Percentiles rank a stretch among this genome's conserved stretches.
These are phyloP conservation scores for Tribonema minus DNA, from an alignment of 108 stramenopile species.

Conservation along the genomic window DNA sequence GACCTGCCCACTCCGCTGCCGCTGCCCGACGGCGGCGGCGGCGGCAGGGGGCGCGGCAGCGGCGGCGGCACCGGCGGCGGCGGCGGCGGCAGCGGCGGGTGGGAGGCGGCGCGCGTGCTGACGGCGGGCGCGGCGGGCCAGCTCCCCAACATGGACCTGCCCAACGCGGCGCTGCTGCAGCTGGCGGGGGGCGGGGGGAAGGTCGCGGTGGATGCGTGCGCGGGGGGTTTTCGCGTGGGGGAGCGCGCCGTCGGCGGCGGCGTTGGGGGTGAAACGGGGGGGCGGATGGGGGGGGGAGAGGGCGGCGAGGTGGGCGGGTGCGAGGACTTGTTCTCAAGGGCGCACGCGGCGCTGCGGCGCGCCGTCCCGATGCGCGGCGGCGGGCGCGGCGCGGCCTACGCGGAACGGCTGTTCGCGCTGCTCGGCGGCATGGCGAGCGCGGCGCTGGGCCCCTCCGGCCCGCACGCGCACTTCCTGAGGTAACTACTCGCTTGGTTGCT, in stretches of 20 bases:
- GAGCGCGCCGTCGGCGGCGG: slow-evolving; percentile 2
- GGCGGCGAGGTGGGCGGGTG: not conserved
- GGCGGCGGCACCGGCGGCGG: no score
- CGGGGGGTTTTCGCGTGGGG: no score
- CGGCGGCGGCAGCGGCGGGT: slow-evolving; percentile 1
- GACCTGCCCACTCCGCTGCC: not conserved
- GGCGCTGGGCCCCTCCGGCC: slow-evolving; percentile 20
- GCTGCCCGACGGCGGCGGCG: no score
- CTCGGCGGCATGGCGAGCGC: slow-evolving; percentile 19
- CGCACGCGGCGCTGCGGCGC: not conserved
- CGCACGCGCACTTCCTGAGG: slow-evolving; percentile 41
- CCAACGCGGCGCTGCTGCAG: slow-evolving; percentile 14
- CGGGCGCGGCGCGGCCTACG: not conserved
- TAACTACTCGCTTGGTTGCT: no score
- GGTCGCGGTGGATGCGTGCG: not conserved
- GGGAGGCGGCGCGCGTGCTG: slow-evolving; percentile 10
- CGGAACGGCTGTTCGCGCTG: slow-evolving; percentile 21
- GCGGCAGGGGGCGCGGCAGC: no score
- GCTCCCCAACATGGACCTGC: slow-evolving; percentile 40
- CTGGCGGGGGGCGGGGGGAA: not conserved
- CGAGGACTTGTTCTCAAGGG: not conserved
- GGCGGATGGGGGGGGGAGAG: no score
- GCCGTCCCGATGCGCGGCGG: not conserved
- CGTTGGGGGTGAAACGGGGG: no score
- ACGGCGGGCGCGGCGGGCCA: slow-evolving; percentile 29